Base-by-base conservation (phyloP, 2,329 filamentous ascomycete species). In the Penicillium sp. region DNA sequence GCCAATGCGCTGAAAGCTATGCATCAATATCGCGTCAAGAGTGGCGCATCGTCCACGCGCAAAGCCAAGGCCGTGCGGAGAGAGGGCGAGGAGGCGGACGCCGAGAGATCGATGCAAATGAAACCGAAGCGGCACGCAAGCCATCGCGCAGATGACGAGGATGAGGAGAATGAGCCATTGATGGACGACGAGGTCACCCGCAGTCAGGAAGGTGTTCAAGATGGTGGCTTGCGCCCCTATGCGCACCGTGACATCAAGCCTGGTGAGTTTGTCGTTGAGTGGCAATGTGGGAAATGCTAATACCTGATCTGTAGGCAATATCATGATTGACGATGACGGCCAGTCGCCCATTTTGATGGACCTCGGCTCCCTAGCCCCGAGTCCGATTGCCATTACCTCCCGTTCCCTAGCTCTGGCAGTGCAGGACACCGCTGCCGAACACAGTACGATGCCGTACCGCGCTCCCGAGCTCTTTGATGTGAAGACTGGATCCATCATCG, bases 391-490 rank as follows among this genome's bases (percentile, higher is more conserved):
- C 22, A 91, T 97, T 58, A 95, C 91, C 4, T 93, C 87, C 14
- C 85, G 91, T 51, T 94, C 89, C 2, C 78, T 94, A 44, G 93
- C 93, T 36, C 81, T 98, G 39, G 88, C 90, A 43, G 87, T 95
- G 28, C 93, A 97, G 72, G 93, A 98, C 69, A 87, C 82, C 32
- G 93, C 93, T 18, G 93, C 91, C 44, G 93, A 98, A 69, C 91
- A 97, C 75, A 91, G 85, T 55, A 98, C 93, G 32, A 97, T 98
- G 91, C 90, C 93, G 0, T 98, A 98, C 73, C 89, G 93, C 49
- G 93, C 93, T 1, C 93, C 93, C 0, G 93, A 98, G 71, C 83
- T 98, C 50, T 98, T 98, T 69, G 93, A 98, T 68, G 93, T 97
- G 46, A 95, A 95, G 72, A 96, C 89, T 3, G 91, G 88, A 52